These are phyloP conservation scores for Roridomyces roridus DNA, from an alignment of 768 basidiomycete genomes.

Conservation along the genomic window DNA sequence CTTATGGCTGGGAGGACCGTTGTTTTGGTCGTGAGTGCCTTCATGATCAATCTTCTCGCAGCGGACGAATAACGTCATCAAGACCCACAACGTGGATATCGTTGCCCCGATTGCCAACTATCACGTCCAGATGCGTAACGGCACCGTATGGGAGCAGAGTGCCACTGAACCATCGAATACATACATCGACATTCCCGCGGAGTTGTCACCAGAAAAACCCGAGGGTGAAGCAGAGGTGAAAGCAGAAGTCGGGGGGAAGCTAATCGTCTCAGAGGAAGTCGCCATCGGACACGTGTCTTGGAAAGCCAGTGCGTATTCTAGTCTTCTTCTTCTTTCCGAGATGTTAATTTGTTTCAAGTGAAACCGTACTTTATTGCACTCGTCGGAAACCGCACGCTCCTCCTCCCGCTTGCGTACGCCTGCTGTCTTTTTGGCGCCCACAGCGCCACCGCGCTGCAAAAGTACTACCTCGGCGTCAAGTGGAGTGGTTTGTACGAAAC, in stretches of 20 bases:
- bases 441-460: neutral
- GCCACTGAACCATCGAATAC: neutral
- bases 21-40: slow-evolving; percentile 36
- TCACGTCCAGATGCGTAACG: neutral
- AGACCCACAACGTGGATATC: slow-evolving; percentile 53
- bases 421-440: slow-evolving; percentile 1
- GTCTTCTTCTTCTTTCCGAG: neutral
- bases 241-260: neutral
- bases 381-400: neutral
- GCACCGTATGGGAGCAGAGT: neutral
- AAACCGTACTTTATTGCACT: neutral
- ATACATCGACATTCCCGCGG: neutral
- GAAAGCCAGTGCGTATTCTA: neutral
- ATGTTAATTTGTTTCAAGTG: neutral
- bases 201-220: neutral
- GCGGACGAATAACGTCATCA: too few relatives aligned
- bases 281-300: slow-evolving; percentile 3
- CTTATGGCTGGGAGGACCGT: slow-evolving; percentile 47
- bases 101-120: slow-evolving; percentile 47
- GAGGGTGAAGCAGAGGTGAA: neutral
- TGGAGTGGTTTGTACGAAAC: slow-evolving; percentile 2
- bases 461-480: neutral
- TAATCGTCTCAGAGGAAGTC: neutral
- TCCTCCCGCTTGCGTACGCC: neutral
- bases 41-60: too few relatives aligned